phyloP scores from a whole-genome alignment of 2,329 filamentous ascomycete genomes.

The Fusarium bulbicola region DNA sequence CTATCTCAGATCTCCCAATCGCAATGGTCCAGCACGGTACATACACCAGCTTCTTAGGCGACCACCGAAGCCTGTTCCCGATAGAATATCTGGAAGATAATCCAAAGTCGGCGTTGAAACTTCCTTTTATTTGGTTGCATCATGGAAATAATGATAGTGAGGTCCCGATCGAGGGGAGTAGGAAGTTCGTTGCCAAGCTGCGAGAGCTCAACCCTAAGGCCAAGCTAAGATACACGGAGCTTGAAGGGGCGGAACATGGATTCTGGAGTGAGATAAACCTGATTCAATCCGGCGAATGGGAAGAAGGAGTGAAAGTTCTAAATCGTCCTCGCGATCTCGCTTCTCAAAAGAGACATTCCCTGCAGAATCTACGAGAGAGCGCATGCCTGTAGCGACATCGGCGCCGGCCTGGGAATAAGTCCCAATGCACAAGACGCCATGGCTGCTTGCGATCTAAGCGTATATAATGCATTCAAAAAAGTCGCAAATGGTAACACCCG shows the following conservation, averaged over 20 bases:
- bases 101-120: rapidly evolving
- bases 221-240: background rate
- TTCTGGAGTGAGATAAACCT: background rate
- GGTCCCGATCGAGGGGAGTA: background rate
- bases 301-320: background rate
- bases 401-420: background rate
- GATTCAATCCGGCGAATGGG: background rate
- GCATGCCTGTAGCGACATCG: background rate
- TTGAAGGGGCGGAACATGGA: background rate
- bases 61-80: background rate
- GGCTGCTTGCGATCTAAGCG: background rate
- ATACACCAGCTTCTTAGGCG: background rate
- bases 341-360: background rate
- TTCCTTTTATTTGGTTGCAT: background rate
- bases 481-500: background rate
- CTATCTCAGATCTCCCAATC: background rate
- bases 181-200: background rate
- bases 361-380: background rate
- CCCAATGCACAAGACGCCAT: background rate
- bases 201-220: background rate
- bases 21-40: background rate
- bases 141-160: background rate
- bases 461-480: background rate
- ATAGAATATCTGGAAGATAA: background rate
- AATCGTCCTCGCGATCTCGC: background rate